These are phyloP conservation scores for Blakeslea trispora DNA, from an alignment of 371 early-diverging fungal genomes.

Conservation along the genomic window DNA sequence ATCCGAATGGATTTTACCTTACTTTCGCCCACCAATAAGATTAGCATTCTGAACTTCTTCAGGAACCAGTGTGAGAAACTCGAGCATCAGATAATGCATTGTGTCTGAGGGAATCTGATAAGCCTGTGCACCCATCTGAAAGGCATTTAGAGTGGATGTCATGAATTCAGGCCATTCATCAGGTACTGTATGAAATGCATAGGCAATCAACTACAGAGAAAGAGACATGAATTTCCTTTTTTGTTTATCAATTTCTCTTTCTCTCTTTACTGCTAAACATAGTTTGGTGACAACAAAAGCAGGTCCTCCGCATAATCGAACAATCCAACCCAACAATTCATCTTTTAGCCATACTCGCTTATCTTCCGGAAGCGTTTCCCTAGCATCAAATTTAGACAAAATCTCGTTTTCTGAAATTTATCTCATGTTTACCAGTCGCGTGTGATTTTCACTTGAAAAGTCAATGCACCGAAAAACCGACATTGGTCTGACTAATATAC, in stretches of 20 bases:
- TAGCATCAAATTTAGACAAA: conserved; percentile 10
- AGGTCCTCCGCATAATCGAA: conserved; percentile 62
- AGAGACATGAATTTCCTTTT: no score
- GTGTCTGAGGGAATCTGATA: conserved; percentile 29
- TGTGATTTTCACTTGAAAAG: conserved; percentile 78
- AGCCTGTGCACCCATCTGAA: conserved; percentile 44
- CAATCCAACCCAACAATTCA: conserved; percentile 64
- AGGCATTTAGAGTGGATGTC: conserved; percentile 44
- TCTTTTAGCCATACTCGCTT: conserved; percentile 62
- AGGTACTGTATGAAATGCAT: conserved; percentile 66
- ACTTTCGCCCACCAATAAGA: conserved; percentile 53
- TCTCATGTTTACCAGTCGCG: conserved; percentile 73
- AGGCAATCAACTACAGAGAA: conserved; percentile 60
- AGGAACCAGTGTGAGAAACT: conserved; percentile 76
- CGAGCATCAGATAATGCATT: conserved; percentile 58
- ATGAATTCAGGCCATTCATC: conserved; percentile 67
- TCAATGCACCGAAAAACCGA: conserved; percentile 86
- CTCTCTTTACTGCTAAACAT: conserved; percentile 76
- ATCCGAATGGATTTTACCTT: conserved; percentile 20
- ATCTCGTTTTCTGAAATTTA: no score
- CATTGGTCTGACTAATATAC: conserved; percentile 63
- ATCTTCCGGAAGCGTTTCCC: conserved; percentile 66
- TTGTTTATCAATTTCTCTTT: no score
- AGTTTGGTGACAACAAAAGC: conserved; percentile 72
- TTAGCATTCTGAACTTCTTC: conserved; percentile 73